Conservation (phyloP, 805 yeast species). For the Tanozyma kutaoensis region DNA sequence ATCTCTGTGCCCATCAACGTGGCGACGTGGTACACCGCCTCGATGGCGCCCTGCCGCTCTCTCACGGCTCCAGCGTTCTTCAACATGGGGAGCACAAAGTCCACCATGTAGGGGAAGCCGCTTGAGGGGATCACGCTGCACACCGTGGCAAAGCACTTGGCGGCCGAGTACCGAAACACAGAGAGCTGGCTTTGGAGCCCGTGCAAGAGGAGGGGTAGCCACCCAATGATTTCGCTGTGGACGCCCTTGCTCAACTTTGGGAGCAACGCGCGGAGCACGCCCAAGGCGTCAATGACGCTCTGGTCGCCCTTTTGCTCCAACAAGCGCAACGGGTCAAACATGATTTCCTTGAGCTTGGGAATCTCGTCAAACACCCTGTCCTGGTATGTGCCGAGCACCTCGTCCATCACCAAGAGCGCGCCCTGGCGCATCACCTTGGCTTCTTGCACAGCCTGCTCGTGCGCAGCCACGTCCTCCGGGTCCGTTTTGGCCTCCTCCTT, state of each 20-base stretch:
- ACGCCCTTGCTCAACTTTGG: slow-evolving; percentile 43
- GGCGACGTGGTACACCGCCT: slow-evolving; percentile 77
- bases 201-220: slow-evolving; percentile 31
- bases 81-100: slow-evolving; percentile 64
- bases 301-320: slow-evolving; percentile 29
- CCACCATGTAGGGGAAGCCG: slow-evolving; percentile 72
- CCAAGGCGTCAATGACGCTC: slow-evolving; percentile 72
- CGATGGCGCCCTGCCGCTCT: slow-evolving; percentile 89
- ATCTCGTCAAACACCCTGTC: slow-evolving; percentile 41
- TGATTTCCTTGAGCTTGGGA: slow-evolving; percentile 51
- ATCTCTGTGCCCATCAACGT: slow-evolving; percentile 78
- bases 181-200: slow-evolving; percentile 43
- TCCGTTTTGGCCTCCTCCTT: slow-evolving; percentile 64
- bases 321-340: slow-evolving; percentile 51
- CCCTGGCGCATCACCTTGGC: slow-evolving; percentile 82
- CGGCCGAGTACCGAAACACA: slow-evolving; percentile 80
- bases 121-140: slow-evolving; percentile 55
- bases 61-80: slow-evolving; percentile 57
- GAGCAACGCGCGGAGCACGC: slow-evolving; percentile 62
- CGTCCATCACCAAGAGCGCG: slow-evolving; percentile 57
- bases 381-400: slow-evolving; percentile 40
- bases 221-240: slow-evolving; percentile 33
- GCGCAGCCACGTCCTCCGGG: slow-evolving; percentile 45
- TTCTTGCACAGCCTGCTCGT: slow-evolving; percentile 51
- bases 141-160: slow-evolving; percentile 76